A percentile compares a stretch with the other conserved stretches of the same genome.
These are phyloP conservation scores for Leccinum pseudoinsigne DNA, from an alignment of 1,284 basidiomycete species.

Conservation along the genomic window DNA sequence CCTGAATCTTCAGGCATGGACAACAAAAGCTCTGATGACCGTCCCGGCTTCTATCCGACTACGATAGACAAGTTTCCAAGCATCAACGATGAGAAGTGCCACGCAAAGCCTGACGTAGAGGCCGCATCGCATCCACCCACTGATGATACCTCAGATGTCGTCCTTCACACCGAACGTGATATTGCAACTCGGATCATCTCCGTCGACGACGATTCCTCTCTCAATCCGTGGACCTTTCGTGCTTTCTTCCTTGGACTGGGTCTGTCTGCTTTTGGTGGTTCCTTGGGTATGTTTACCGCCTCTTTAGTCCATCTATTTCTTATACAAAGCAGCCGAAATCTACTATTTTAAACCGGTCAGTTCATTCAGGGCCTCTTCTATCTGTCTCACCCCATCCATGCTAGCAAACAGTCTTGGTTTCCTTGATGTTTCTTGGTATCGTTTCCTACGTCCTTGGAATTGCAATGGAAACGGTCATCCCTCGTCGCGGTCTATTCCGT, in stretches of 20 bases:
- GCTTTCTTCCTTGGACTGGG: conserved; percentile 60
- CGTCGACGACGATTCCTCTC: conserved; percentile 52
- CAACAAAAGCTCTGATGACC: neutral
- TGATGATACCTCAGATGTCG: conserved; percentile 22
- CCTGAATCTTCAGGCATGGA: conserved; percentile 7
- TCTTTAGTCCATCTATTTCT: neutral
- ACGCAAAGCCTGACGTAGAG: conserved; percentile 35
- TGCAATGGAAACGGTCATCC: conserved; percentile 45
- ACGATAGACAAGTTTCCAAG: conserved; percentile 1
- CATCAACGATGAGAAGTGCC: conserved; percentile 33
- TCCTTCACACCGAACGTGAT: conserved; percentile 46
- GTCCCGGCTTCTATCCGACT: neutral
- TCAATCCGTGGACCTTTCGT: conserved; percentile 60
- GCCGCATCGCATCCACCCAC: conserved; percentile 22
- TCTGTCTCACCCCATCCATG: neutral
- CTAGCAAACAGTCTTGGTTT: conserved; percentile 52
- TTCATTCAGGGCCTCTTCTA: neutral
- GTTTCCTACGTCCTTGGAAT: conserved; percentile 43
- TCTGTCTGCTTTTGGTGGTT: conserved; percentile 60
- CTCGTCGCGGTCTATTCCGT: conserved; percentile 46
- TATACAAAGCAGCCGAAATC: conserved; percentile 41
- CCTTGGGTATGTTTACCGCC: conserved; percentile 34
- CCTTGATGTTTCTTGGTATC: conserved; percentile 51
- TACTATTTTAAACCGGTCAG: conserved; percentile 61
- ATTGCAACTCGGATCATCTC: conserved; percentile 54